These are phyloP conservation scores for Russula sp. DNA, from an alignment of 768 basidiomycete species.

Conservation along the genomic window DNA sequence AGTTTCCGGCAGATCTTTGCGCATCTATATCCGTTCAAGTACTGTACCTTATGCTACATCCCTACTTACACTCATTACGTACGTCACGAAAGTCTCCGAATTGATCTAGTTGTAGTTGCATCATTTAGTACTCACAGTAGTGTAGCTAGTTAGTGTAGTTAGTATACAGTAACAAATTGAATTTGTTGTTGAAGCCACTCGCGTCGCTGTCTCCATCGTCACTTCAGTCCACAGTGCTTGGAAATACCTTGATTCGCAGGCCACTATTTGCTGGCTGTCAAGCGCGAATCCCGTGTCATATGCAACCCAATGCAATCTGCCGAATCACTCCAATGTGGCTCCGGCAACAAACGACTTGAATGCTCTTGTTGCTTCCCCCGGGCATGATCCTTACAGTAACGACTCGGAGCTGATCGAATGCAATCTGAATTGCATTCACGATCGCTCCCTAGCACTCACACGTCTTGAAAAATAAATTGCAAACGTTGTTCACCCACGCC, in stretches of 20 bases:
- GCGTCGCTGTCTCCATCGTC: neutral
- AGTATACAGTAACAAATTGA: neutral
- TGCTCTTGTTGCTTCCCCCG: too few species aligned
- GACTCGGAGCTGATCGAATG: too few species aligned
- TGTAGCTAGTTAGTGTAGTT: neutral
- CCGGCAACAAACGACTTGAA: too few species aligned
- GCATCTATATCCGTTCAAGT: neutral
- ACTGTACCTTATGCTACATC: slow-evolving; percentile 8
- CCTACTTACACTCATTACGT: slow-evolving; percentile 9
- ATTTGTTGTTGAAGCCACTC: neutral
- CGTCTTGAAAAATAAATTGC: too few species aligned
- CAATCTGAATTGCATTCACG: too few species aligned
- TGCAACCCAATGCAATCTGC: too few species aligned
- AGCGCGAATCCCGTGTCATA: too few species aligned
- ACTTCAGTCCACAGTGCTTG: neutral
- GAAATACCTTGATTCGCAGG: neutral
- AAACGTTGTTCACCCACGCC: too few species aligned
- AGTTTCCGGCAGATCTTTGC: neutral
- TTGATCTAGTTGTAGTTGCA: neutral
- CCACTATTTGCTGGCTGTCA: too few species aligned
- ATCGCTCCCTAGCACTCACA: too few species aligned
- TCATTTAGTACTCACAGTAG: neutral
- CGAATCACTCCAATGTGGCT: too few species aligned
- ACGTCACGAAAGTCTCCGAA: neutral
- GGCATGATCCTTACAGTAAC: too few species aligned